Conservation (phyloP, 768 basidiomycete species). For the Punctularia strigosozonata region DNA sequence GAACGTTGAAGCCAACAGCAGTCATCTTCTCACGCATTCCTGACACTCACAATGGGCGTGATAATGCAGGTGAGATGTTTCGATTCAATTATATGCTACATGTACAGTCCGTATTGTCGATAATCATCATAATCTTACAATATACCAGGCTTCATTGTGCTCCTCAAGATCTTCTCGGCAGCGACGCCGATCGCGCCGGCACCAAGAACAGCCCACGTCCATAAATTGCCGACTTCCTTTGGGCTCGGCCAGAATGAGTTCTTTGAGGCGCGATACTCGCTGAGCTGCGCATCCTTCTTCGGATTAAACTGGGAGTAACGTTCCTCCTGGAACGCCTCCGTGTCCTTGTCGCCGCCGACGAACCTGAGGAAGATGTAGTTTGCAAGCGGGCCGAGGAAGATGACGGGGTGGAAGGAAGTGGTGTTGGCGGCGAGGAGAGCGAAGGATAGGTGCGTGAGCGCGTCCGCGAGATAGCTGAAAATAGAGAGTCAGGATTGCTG, state of each 20-base stretch:
- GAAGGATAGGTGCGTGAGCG: neutral
- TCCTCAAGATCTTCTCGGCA: neutral
- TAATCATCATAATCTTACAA: too few relatives aligned
- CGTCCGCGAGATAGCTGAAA: neutral
- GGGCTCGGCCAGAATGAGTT: neutral
- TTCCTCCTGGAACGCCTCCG: neutral
- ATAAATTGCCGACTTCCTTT: neutral
- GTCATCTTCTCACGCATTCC: too few relatives aligned
- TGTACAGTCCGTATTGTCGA: too few relatives aligned
- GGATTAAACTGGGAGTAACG: neutral
- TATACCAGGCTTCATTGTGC: too few relatives aligned
- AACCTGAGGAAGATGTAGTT: slow-evolving; percentile 1
- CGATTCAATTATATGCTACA: too few relatives aligned
- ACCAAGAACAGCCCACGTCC: neutral
- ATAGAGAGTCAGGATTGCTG: neutral
- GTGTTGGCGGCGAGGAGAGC: neutral
- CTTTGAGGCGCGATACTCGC: neutral
- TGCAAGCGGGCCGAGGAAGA: neutral
- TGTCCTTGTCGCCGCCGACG: neutral
- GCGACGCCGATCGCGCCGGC: neutral
- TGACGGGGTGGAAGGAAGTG: neutral
- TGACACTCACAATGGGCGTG: too few relatives aligned
- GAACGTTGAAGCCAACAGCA: too few relatives aligned
- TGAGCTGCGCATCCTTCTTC: neutral
- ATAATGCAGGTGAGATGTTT: too few relatives aligned